phyloP scores from a whole-genome alignment of 169 alveolate genomes.

The Plasmodium knowlesi region DNA sequence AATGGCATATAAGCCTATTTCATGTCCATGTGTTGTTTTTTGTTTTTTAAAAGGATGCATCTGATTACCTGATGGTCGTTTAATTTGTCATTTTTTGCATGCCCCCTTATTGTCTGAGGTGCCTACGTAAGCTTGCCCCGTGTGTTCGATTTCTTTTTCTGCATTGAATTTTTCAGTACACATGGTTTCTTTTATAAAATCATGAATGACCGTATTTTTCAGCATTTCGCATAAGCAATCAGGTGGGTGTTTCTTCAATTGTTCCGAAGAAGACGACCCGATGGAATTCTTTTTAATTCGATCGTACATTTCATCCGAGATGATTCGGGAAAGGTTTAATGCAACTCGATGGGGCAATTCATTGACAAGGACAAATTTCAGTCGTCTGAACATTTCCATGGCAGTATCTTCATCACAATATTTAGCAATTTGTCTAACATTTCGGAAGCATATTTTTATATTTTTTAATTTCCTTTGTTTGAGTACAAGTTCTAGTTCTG shows the following conservation, averaged over 20 bases:
- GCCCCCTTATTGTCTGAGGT: background rate
- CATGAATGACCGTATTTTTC: background rate
- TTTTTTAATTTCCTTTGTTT: constrained; percentile 22
- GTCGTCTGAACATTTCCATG: background rate
- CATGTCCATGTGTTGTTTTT: background rate
- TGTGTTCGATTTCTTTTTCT: background rate
- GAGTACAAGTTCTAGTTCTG: constrained; percentile 16
- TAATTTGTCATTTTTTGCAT: background rate
- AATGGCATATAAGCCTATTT: background rate
- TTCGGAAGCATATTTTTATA: background rate
- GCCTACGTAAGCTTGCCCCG: background rate
- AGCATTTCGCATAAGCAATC: background rate
- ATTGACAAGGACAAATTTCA: constrained; percentile 30
- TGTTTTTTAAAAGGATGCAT: background rate
- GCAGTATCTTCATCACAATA: constrained; percentile 51
- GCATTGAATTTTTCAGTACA: background rate
- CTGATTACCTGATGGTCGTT: background rate
- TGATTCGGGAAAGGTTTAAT: background rate
- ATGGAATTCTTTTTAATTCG: background rate
- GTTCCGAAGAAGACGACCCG: background rate
- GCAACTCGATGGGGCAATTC: constrained; percentile 46
- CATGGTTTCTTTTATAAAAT: background rate
- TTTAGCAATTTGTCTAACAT: constrained; percentile 22
- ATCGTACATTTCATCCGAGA: constrained; percentile 48
- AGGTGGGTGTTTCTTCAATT: background rate